Evolutionary conservation across 2,329 filamentous ascomycete genomes (phyloP).

Genomic region (Kalaharituber pfeilii): DNA sequence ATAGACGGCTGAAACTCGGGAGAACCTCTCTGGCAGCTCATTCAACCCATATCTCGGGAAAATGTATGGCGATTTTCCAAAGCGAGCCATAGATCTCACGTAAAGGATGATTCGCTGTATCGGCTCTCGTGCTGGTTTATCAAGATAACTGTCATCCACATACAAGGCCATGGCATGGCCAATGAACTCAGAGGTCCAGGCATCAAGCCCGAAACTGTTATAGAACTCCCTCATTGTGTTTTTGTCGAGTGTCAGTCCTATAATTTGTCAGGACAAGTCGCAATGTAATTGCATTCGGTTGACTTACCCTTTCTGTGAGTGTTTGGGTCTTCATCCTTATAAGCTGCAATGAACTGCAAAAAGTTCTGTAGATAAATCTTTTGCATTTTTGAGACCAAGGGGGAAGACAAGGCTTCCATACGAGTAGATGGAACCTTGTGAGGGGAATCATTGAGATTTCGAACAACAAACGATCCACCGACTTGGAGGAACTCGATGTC

Average conservation of each 20-base stretch:
- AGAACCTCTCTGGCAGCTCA: conserved; percentile 94
- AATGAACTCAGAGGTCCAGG: conserved; percentile 81
- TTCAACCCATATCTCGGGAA: conserved; percentile 95
- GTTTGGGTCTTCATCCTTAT: conserved; percentile 46
- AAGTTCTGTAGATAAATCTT: conserved; percentile 90
- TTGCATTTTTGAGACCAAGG: conserved; percentile 93
- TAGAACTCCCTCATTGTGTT: conserved; percentile 97
- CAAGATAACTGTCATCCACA: conserved; percentile 75
- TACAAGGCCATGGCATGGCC: conserved; percentile 97
- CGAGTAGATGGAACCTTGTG: conserved; percentile 85
- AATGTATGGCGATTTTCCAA: conserved; percentile 98
- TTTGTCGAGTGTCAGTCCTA: conserved; percentile 60
- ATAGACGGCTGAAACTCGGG: conserved; percentile 92
- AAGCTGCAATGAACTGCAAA: conserved; percentile 21
- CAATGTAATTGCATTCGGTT: conserved; percentile 14
- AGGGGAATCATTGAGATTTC: conserved; percentile 67
- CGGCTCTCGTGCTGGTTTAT: conserved; percentile 55
- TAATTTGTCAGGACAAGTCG: not conserved
- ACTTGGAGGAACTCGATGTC: conserved; percentile 19
- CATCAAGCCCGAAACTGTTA: conserved; percentile 89
- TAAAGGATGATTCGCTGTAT: conserved; percentile 89
- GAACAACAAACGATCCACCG: conserved; percentile 27
- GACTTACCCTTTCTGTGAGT: conserved; percentile 66
- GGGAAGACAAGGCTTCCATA: conserved; percentile 72
- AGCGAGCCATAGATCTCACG: conserved; percentile 91